phyloP scores from a whole-genome alignment of 495 filamentous ascomycete species.

The Aspergillus incahuasiensis region DNA sequence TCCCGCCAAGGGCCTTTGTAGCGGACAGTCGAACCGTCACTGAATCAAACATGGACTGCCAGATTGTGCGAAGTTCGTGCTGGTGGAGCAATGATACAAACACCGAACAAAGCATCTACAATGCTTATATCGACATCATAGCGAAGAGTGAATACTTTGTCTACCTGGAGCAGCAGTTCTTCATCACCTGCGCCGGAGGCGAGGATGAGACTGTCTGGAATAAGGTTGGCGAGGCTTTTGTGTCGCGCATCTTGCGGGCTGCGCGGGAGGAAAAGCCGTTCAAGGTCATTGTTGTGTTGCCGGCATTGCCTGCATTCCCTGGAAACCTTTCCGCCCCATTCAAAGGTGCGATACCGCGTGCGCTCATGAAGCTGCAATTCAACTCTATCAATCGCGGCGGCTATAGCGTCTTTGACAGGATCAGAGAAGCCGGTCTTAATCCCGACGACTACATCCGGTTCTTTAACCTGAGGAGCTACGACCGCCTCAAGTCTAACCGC shows the following conservation, averaged over 20 bases:
- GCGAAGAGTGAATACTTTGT: background rate
- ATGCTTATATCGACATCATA: background rate
- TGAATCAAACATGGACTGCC: background rate
- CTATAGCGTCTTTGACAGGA: background rate
- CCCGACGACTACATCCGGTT: background rate
- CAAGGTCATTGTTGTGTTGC: background rate
- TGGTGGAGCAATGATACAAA: background rate
- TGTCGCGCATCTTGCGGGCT: background rate
- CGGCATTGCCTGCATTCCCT: background rate
- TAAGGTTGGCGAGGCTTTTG: background rate
- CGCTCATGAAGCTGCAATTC: background rate
- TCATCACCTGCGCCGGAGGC: background rate
- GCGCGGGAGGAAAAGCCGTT: background rate
- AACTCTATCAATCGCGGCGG: background rate
- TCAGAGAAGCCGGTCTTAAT: background rate
- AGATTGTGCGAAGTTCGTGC: background rate
- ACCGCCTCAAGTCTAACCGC: background rate
- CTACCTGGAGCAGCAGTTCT: background rate
- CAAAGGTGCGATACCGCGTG: background rate
- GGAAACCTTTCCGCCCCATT: background rate
- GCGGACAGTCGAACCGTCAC: background rate
- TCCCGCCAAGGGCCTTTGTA: background rate
- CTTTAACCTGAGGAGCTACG: background rate
- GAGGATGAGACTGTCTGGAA: background rate
- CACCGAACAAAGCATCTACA: background rate